These are phyloP conservation scores for Suhomyces bribrorum DNA, from an alignment of 1,139 yeast species.

Conservation along the genomic window DNA sequence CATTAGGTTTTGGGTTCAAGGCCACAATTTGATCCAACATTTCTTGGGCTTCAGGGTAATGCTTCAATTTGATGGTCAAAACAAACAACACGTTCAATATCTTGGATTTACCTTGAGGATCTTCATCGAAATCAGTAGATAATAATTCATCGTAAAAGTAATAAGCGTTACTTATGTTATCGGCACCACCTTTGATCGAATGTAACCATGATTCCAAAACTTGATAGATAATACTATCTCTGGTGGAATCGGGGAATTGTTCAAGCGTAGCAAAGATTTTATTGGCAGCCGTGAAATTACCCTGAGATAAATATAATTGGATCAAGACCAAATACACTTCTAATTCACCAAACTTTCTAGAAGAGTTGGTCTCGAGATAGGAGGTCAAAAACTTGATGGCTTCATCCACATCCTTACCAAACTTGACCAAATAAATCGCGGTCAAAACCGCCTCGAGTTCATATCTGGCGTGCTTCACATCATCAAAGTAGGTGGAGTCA, in stretches of 20 bases:
- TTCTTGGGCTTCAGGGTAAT: constrained; percentile 49
- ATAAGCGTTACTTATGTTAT: constrained; percentile 58
- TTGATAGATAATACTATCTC: constrained; percentile 68
- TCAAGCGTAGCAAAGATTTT: constrained; percentile 37
- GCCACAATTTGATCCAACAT: constrained; percentile 44
- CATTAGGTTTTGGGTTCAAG: constrained; percentile 33
- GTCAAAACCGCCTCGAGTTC: constrained; percentile 47
- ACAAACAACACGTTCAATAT: constrained; percentile 41
- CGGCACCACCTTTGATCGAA: constrained; percentile 56
- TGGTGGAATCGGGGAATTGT: constrained; percentile 46
- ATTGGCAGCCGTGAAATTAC: constrained; percentile 39
- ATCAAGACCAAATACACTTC: constrained; percentile 47
- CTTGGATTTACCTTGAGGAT: constrained; percentile 37
- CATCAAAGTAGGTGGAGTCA: constrained; percentile 35
- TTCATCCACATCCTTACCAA: constrained; percentile 40
- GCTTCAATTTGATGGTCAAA: constrained; percentile 47
- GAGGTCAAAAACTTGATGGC: constrained; percentile 35
- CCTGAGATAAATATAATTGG: constrained; percentile 45
- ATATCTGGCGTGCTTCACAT: constrained; percentile 31
- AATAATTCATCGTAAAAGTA: constrained; percentile 75
- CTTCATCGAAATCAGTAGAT: constrained; percentile 46
- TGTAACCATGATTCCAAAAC: constrained; percentile 68
- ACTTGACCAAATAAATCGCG: constrained; percentile 42
- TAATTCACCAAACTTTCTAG: constrained; percentile 32
- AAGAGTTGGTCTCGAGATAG: constrained; percentile 18